A percentile compares a stretch with the other conserved stretches of the same genome.
These are phyloP conservation scores for Eutypella sp. DNA, from an alignment of 2,329 filamentous ascomycete genomes.

Conservation along the genomic window DNA sequence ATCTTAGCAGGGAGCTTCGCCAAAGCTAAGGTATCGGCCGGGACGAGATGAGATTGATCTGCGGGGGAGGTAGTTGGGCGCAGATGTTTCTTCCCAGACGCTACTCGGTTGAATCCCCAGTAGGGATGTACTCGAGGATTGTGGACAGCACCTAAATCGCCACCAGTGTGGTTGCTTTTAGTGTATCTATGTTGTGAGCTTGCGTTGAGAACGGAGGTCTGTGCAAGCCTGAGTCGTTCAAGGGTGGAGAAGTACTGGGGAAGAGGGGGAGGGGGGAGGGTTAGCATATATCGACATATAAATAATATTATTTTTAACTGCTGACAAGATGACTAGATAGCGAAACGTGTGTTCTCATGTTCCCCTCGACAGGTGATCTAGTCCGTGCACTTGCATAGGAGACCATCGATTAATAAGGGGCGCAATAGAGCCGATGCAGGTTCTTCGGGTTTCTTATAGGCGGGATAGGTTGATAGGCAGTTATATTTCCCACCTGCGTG, in stretches of 20 bases:
- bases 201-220: slow-evolving; percentile 32
- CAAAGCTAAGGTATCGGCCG: slow-evolving; percentile 58
- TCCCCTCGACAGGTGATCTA: neutral
- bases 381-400: neutral
- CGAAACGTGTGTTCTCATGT: too few relatives aligned
- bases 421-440: too few relatives aligned
- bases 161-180: slow-evolving; percentile 4
- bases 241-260: slow-evolving; percentile 54
- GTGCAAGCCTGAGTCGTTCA: slow-evolving; percentile 53
- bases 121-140: too few relatives aligned
- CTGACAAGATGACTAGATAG: too few relatives aligned
- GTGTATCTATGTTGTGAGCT: slow-evolving; percentile 5
- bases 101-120: slow-evolving; percentile 6
- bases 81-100: slow-evolving; percentile 7
- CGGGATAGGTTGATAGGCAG: neutral
- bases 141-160: too few relatives aligned
- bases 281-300: too few relatives aligned
- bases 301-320: neutral
- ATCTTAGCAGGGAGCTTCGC: slow-evolving; percentile 62
- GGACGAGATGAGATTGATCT: slow-evolving; percentile 26
- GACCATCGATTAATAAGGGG: too few relatives aligned
- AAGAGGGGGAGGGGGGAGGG: slow-evolving; percentile 10
- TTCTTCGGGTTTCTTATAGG: neutral
- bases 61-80: slow-evolving; percentile 16
- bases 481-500: slow-evolving; percentile 4